phyloP scores from a whole-genome alignment of 495 filamentous ascomycete species.

The Lichenothelia convexa region DNA sequence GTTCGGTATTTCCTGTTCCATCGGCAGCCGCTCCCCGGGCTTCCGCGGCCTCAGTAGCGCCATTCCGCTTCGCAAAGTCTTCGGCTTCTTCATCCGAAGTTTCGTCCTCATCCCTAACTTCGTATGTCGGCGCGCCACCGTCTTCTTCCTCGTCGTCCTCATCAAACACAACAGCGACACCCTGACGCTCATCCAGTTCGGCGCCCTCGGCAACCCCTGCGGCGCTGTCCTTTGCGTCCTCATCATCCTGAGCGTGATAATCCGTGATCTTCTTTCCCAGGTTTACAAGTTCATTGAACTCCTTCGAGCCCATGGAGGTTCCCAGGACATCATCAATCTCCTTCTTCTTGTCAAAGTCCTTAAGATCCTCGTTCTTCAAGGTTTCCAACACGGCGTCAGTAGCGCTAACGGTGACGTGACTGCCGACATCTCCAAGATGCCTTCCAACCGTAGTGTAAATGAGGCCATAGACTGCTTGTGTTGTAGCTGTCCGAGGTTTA shows the following conservation, averaged over 20 bases:
- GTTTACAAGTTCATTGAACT: slow-evolving; percentile 94
- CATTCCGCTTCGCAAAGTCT: slow-evolving; percentile 16
- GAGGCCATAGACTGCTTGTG: slow-evolving; percentile 85
- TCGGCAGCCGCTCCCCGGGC: slow-evolving; percentile 34
- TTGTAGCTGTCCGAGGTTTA: slow-evolving; percentile 77
- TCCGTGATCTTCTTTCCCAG: slow-evolving; percentile 98
- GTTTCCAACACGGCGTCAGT: slow-evolving; percentile 82
- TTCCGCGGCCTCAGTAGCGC: slow-evolving; percentile 22
- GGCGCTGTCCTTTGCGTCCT: slow-evolving; percentile 60
- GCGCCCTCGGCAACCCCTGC: slow-evolving; percentile 39
- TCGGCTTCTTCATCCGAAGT: slow-evolving; percentile 53
- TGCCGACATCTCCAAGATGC: slow-evolving; percentile 81
- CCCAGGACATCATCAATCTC: slow-evolving; percentile 89
- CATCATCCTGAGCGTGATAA: slow-evolving; percentile 92
- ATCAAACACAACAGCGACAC: slow-evolving; percentile 91
- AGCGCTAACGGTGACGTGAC: slow-evolving; percentile 83
- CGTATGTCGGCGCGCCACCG: slow-evolving; percentile 52
- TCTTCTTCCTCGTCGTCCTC: slow-evolving; percentile 89
- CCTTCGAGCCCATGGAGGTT: slow-evolving; percentile 60
- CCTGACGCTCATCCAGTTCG: slow-evolving; percentile 82
- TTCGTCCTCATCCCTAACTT: slow-evolving; percentile 61
- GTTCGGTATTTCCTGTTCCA: slow-evolving; percentile 28
- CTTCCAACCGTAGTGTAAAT: slow-evolving; percentile 80
- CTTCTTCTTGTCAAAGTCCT: slow-evolving; percentile 97
- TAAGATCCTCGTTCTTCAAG: slow-evolving; percentile 87